These are phyloP conservation scores for Endoconidiophora polonica DNA, from an alignment of 2,329 filamentous ascomycete species.

Conservation along the genomic window DNA sequence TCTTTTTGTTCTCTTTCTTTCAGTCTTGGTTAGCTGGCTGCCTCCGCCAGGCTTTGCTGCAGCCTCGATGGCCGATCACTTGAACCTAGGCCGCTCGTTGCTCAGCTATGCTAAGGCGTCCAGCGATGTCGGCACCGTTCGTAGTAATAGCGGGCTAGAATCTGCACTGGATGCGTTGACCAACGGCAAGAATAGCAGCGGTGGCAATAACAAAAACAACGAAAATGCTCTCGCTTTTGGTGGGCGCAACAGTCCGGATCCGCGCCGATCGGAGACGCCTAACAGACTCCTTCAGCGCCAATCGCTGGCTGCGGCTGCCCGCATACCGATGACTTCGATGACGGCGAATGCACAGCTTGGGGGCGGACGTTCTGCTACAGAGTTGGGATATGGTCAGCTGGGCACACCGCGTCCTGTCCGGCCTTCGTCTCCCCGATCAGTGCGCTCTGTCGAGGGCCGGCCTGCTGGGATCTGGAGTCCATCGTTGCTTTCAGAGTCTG, in stretches of 20 bases:
- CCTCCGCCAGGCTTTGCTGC: background rate
- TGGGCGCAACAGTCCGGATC: slow-evolving; percentile 6
- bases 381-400: background rate
- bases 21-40: too few species aligned
- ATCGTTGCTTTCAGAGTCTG: slow-evolving; percentile 14
- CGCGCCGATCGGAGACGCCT: slow-evolving; percentile 8
- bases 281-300: slow-evolving; percentile 6
- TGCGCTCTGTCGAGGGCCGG: slow-evolving; percentile 9
- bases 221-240: background rate
- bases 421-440: slow-evolving; percentile 7
- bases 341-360: background rate
- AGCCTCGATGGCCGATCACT: slow-evolving; percentile 5
- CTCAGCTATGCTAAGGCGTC: slow-evolving; percentile 10
- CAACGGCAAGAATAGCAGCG: background rate
- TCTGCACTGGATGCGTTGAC: slow-evolving; percentile 9
- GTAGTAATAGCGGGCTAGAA: slow-evolving; percentile 6
- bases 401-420: slow-evolving; percentile 3
- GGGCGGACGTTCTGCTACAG: background rate
- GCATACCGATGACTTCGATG: slow-evolving; percentile 3
- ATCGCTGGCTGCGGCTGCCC: slow-evolving; percentile 6
- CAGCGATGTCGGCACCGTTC: slow-evolving; percentile 6
- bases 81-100: slow-evolving; percentile 7
- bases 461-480: slow-evolving; percentile 13
- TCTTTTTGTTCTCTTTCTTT: too few species aligned
- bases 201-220: background rate